Base-by-base conservation (phyloP, 2,329 filamentous ascomycete species). In the Aspergillus sp. region DNA sequence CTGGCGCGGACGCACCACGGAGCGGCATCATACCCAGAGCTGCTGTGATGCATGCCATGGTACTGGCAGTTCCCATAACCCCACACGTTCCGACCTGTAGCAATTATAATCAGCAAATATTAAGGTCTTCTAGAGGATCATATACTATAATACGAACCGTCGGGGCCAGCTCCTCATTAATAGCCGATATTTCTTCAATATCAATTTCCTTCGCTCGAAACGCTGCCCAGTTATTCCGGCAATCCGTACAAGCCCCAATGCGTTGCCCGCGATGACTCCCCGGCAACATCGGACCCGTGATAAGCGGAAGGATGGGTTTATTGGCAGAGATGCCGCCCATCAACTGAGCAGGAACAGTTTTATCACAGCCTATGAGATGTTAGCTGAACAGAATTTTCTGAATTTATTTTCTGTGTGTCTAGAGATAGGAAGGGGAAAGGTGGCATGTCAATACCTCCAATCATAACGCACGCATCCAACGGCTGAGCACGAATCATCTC, bases 241-340 rank as follows among this genome's bases (percentile, higher is more conserved):
- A 92, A 67, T 92, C 89, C 0, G 89, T 92, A 63, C 89, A 92
- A 5, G 89, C 89, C 1, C 89, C 89, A 1, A 92, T 83, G 0
- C 89, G 78, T 2, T 81, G 78, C 0, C 89, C 89, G 12, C 82
- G 79, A 63, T 89, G 84, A 41, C 84, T 89, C 0, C 89, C 89
- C 0, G 89, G 88, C 84, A 91, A 87, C 88, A 92, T 91, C 0
- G 89, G 89, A 0, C 89, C 89, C 0, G 89, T 91, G 0, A 91
- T 83, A 0, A 91, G 77, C 23, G 87, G 88, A 2, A 91, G 70
- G 1, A 90, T 82, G 0, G 89, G 88, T 69, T 91, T 91, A 64
- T 91, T 90, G 0, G 89, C 89, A 0, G 88, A 91, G 15, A 91
- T 88, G 0, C 85, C 89, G 1, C 89, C 89, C 89, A 92, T 91